These are phyloP conservation scores for Tetrapisispora phaffii DNA, from an alignment of 805 yeast genomes.

Conservation along the genomic window DNA sequence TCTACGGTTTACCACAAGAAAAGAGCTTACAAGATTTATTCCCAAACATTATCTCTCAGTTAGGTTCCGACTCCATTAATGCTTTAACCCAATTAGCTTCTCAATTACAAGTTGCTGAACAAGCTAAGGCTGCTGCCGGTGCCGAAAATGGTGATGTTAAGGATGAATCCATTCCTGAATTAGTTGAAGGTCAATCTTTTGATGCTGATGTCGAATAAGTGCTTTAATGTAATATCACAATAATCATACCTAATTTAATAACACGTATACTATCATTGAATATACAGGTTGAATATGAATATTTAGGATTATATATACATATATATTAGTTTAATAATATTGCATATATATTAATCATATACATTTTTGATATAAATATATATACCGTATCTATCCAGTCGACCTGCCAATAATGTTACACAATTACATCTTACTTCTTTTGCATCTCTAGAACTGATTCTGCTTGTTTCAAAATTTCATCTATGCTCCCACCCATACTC, in stretches of 20 bases:
- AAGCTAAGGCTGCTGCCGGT: slow-evolving; percentile 39
- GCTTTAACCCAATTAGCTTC: slow-evolving; percentile 83
- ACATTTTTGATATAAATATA: no score
- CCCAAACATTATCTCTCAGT: slow-evolving; percentile 90
- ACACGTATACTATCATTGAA: background rate
- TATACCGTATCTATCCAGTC: no score
- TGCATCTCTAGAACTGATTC: background rate
- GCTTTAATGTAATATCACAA: slow-evolving; percentile 1
- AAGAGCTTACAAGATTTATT: slow-evolving; percentile 84
- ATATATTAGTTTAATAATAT: background rate
- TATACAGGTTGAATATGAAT: background rate
- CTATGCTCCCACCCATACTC: slow-evolving; percentile 27
- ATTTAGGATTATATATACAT: background rate
- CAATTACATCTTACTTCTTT: background rate
- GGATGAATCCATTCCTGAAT: slow-evolving; percentile 60
- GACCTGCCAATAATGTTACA: background rate
- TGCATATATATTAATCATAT: background rate
- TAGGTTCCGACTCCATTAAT: slow-evolving; percentile 90
- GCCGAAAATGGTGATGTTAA: slow-evolving; percentile 41
- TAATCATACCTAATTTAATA: background rate
- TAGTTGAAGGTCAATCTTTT: slow-evolving; percentile 25
- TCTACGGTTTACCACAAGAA: slow-evolving; percentile 92
- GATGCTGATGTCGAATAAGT: slow-evolving; percentile 33
- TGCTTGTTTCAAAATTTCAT: slow-evolving; percentile 18
- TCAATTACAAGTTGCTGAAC: slow-evolving; percentile 59